Percentiles rank a stretch among this genome's conserved stretches.
phyloP scores from a whole-genome alignment of 345 rosid genomes.

The Lenwebbia sp. region DNA sequence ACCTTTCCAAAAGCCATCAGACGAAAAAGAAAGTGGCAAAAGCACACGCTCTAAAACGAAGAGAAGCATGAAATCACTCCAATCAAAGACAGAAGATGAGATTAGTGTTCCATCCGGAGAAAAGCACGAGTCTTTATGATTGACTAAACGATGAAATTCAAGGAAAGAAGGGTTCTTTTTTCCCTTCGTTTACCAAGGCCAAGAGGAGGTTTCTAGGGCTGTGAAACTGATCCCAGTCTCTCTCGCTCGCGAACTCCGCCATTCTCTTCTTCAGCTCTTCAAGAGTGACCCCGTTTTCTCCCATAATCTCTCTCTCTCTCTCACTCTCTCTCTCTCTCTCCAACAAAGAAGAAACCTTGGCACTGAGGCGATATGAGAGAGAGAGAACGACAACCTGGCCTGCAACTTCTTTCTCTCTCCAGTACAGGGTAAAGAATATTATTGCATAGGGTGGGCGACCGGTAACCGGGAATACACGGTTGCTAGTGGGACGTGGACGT shows the following conservation, averaged over 20 bases:
- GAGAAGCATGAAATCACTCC: not conserved
- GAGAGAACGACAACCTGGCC: not conserved
- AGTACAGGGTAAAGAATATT: not conserved
- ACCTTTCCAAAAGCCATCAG: not conserved
- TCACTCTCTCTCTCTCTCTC: not conserved
- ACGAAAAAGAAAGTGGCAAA: not conserved
- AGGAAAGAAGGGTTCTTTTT: not conserved
- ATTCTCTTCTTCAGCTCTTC: slow-evolving; percentile 52
- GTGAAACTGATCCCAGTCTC: slow-evolving; percentile 86
- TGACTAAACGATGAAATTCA: not conserved
- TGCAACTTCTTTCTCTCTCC: not conserved
- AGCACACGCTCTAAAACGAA: too few relatives aligned
- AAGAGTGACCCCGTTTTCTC: slow-evolving; percentile 42
- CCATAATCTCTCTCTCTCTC: not conserved
- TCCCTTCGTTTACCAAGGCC: slow-evolving; percentile 45
- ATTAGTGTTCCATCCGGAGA: not conserved
- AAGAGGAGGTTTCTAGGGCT: slow-evolving; percentile 89
- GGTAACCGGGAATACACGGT: not conserved
- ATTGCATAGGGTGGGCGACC: not conserved
- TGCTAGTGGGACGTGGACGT: not conserved
- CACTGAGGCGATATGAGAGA: not conserved
- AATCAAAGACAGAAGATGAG: not conserved
- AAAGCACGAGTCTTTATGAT: not conserved
- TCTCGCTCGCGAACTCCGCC: slow-evolving; percentile 79
- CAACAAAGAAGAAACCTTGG: not conserved